phyloP scores from a whole-genome alignment of 768 basidiomycete species.

The Lactarius trivialis region DNA sequence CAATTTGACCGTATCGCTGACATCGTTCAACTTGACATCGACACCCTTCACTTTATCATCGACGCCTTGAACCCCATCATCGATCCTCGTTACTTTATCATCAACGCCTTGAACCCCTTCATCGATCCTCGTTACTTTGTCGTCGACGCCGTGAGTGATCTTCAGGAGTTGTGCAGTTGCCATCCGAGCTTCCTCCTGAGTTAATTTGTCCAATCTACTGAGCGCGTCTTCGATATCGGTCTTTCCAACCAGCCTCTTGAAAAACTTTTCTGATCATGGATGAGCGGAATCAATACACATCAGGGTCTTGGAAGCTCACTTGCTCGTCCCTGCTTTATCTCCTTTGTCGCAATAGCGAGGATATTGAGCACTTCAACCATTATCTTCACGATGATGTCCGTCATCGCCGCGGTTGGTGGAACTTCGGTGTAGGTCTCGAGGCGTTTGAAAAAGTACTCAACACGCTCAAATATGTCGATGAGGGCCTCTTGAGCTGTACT shows the following conservation, averaged over 20 bases:
- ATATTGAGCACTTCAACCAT: constrained; percentile 1
- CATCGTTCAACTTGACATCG: too few relatives aligned
- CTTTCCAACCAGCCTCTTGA: not conserved
- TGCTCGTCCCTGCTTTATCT: not conserved
- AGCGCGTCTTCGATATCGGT: not conserved
- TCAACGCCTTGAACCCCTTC: too few relatives aligned
- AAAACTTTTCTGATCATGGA: not conserved
- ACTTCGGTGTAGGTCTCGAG: not conserved
- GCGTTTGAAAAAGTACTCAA: not conserved
- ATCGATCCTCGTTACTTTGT: too few relatives aligned
- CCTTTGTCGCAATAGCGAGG: not conserved
- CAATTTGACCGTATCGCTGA: too few relatives aligned
- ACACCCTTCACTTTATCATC: too few relatives aligned
- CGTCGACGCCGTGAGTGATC: too few relatives aligned
- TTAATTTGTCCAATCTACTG: not conserved
- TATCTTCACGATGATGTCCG: not conserved
- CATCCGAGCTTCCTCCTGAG: not conserved
- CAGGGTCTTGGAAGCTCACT: not conserved
- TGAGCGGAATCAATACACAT: not conserved
- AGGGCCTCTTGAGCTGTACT: not conserved
- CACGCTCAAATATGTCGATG: not conserved
- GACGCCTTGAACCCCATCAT: too few relatives aligned
- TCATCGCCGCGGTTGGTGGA: not conserved
- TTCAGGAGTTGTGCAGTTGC: too few relatives aligned
- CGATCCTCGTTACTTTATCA: too few relatives aligned